Evolutionary conservation across 805 yeast species (phyloP).

Genomic region (Jamesozyma jinghongensis): DNA sequence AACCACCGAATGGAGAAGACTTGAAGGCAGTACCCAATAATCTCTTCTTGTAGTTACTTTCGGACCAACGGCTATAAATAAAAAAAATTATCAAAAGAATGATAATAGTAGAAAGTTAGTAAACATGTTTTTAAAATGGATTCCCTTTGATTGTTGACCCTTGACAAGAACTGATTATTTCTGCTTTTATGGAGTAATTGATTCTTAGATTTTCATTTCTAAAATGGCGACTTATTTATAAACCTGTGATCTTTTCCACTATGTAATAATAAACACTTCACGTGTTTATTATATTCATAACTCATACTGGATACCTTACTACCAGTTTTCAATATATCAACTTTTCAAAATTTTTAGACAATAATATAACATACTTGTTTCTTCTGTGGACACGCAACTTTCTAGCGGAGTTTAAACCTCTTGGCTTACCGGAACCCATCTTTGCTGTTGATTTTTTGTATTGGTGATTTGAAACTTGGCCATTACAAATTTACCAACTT

Average conservation of each 20-base stretch:
- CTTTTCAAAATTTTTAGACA: background rate
- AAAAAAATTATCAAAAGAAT: slow-evolving; percentile 1
- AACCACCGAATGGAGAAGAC: slow-evolving; percentile 99
- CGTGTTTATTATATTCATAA: too few species aligned
- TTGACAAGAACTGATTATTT: too few species aligned
- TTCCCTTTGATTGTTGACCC: too few species aligned
- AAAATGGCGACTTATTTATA: too few species aligned
- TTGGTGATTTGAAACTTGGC: background rate
- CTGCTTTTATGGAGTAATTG: too few species aligned
- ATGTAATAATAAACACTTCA: too few species aligned
- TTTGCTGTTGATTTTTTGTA: slow-evolving; percentile 32
- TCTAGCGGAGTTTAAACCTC: slow-evolving; percentile 99
- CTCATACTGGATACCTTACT: background rate
- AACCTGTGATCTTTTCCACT: too few species aligned
- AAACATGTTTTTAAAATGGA: background rate
- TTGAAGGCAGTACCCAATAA: slow-evolving; percentile 99
- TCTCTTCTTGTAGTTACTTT: slow-evolving; percentile 95
- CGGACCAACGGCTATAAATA: slow-evolving; percentile 87
- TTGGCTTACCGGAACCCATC: slow-evolving; percentile 99
- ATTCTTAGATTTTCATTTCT: too few species aligned
- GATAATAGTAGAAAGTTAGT: slow-evolving; percentile 9
- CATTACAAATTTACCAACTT: too few species aligned
- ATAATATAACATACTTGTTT: slow-evolving; percentile 55
- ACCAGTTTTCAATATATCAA: background rate
- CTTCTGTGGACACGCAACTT: slow-evolving; percentile 99